Conservation (phyloP, 192 early-diverging fungal genomes). For the Coemansia sp. region DNA sequence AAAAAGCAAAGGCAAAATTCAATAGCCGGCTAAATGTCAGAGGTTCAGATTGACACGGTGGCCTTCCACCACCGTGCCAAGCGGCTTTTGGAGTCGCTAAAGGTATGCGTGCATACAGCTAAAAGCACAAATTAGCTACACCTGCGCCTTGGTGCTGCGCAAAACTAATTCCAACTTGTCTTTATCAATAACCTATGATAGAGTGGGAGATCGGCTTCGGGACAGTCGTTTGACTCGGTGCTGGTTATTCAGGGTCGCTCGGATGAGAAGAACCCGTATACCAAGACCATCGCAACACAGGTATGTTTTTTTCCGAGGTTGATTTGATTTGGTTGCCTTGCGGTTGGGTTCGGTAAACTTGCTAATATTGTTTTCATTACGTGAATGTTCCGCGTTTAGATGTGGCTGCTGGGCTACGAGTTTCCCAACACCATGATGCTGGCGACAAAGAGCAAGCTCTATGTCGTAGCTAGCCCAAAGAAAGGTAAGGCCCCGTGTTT, state of each 20-base stretch:
- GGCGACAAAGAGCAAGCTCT: slow-evolving; percentile 70
- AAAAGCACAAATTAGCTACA: neutral
- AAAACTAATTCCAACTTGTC: neutral
- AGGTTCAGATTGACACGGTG: slow-evolving; percentile 41
- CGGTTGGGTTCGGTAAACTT: neutral
- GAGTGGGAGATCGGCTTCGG: slow-evolving; percentile 1
- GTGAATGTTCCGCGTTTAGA: slow-evolving; percentile 50
- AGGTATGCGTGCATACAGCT: slow-evolving; percentile 20
- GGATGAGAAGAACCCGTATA: slow-evolving; percentile 42
- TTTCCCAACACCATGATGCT: slow-evolving; percentile 83
- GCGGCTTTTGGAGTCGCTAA: slow-evolving; percentile 34
- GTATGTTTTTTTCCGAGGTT: slow-evolving; percentile 40
- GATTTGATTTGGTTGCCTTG: neutral
- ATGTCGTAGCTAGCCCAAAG: slow-evolving; percentile 75
- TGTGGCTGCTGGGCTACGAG: slow-evolving; percentile 92
- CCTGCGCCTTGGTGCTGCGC: neutral
- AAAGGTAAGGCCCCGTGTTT: slow-evolving; percentile 58
- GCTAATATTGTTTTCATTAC: neutral
- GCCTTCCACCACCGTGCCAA: slow-evolving; percentile 45
- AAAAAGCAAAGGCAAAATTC: neutral
- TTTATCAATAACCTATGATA: neutral
- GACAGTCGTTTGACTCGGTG: slow-evolving; percentile 25
- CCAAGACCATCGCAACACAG: slow-evolving; percentile 56
- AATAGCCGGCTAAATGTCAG: slow-evolving; percentile 26
- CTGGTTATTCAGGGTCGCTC: slow-evolving; percentile 33